Conservation (phyloP, 2,329 filamentous ascomycete species). For the Ophiosphaerella herpotricha region DNA sequence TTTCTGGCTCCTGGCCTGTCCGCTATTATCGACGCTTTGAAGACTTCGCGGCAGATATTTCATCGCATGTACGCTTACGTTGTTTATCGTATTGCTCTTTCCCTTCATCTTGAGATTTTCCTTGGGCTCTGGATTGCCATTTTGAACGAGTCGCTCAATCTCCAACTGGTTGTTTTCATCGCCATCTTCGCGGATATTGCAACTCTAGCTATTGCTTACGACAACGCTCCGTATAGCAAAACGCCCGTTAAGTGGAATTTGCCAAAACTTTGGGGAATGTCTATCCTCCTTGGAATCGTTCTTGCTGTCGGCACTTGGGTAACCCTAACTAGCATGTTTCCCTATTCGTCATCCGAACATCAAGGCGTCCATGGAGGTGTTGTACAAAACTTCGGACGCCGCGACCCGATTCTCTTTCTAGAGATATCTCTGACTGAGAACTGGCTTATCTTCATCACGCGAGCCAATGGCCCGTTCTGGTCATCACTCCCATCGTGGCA, state of each 20-base stretch:
- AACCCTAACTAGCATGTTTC: constrained; percentile 82
- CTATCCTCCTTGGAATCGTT: constrained; percentile 78
- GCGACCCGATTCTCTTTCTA: constrained; percentile 84
- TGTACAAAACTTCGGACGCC: constrained; percentile 83
- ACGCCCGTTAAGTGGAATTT: constrained; percentile 93
- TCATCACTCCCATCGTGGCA: constrained; percentile 88
- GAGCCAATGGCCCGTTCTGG: constrained; percentile 92
- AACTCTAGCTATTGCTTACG: constrained; percentile 89
- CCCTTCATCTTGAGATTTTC: constrained; percentile 89
- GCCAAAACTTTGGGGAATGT: constrained; percentile 93
- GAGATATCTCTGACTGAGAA: constrained; percentile 91
- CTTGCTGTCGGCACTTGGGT: constrained; percentile 87
- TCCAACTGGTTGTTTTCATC: constrained; percentile 89
- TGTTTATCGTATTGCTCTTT: constrained; percentile 91
- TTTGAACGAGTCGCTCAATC: constrained; percentile 80
- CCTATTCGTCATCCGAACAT: constrained; percentile 40
- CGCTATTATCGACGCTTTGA: constrained; percentile 89
- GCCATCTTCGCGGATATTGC: constrained; percentile 94
- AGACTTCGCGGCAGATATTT: constrained; percentile 93
- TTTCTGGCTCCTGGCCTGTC: constrained; percentile 90
- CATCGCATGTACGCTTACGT: constrained; percentile 97
- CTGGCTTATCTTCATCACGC: constrained; percentile 96
- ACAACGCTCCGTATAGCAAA: constrained; percentile 86
- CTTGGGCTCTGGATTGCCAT: constrained; percentile 91
- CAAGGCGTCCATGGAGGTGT: constrained; percentile 75